Conservation (phyloP, 352 stramenopile genomes). For the Globisporangium abappressorium region DNA sequence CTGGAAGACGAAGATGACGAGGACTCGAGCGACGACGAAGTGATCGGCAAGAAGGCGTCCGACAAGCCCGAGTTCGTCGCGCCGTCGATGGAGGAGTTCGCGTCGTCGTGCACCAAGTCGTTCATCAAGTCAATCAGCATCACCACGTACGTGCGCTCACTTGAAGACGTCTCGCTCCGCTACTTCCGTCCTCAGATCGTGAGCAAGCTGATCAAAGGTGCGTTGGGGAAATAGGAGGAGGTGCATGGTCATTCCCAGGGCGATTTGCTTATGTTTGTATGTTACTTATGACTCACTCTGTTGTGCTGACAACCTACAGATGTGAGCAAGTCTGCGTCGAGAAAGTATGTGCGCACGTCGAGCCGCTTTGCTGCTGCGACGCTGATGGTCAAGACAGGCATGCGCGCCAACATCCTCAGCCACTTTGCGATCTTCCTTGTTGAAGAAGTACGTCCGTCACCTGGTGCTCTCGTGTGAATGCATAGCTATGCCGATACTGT, state of each 20-base stretch:
- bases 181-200: slow-evolving; percentile 55
- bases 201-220: slow-evolving; percentile 83
- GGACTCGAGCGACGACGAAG: slow-evolving; percentile 46
- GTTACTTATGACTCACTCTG: neutral
- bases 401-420: slow-evolving; percentile 68
- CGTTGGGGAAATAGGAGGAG: neutral
- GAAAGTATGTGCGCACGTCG: slow-evolving; percentile 71
- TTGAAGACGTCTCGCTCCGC: slow-evolving; percentile 64
- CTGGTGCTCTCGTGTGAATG: neutral
- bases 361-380: slow-evolving; percentile 47
- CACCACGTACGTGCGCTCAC: slow-evolving; percentile 71
- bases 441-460: slow-evolving; percentile 52
- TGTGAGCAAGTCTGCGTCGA: slow-evolving; percentile 68
- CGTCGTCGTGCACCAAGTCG: slow-evolving; percentile 43
- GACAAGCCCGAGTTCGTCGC: slow-evolving; percentile 46
- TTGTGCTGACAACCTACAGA: slow-evolving; percentile 26
- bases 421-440: slow-evolving; percentile 83
- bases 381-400: slow-evolving; percentile 78
- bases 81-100: slow-evolving; percentile 60
- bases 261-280: slow-evolving; percentile 5
- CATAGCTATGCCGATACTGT: neutral
- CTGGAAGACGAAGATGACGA: slow-evolving; percentile 58
- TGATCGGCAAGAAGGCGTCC: slow-evolving; percentile 24
- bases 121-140: slow-evolving; percentile 81
- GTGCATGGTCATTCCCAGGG: neutral